Conservation (phyloP, 306 rosid genomes). For the Senna siamea region DNA sequence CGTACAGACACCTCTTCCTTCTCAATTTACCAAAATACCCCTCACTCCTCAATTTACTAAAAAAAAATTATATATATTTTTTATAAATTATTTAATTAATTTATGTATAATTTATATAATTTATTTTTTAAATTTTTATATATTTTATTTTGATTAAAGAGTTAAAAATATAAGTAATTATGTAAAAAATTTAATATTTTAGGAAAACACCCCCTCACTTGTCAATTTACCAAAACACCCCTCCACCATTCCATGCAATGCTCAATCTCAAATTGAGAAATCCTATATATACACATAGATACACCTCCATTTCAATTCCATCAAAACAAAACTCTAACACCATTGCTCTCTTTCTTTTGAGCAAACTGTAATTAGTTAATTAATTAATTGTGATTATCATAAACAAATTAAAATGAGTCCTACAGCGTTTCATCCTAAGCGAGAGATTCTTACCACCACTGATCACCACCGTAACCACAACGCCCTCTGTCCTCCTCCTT, state of each 20-base stretch:
- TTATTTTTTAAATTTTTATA: too few relatives aligned
- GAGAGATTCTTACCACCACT: conserved; percentile 14
- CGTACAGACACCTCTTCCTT: background rate
- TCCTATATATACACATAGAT: conserved; percentile 24
- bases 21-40: background rate
- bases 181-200: too few relatives aligned
- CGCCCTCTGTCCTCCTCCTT: conserved; percentile 54
- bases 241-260: background rate
- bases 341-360: background rate
- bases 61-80: too few relatives aligned
- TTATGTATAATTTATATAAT: too few relatives aligned
- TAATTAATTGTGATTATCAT: background rate
- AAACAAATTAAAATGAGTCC: conserved; percentile 45
- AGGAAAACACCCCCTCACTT: background rate
- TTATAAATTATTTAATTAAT: too few relatives aligned
- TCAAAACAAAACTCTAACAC: too few relatives aligned
- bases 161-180: too few relatives aligned
- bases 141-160: too few relatives aligned
- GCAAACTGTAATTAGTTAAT: background rate
- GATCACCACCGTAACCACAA: background rate
- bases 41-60: too few relatives aligned
- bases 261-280: background rate
- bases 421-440: conserved; percentile 47
- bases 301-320: background rate
- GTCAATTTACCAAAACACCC: too few relatives aligned